Evolutionary conservation across 306 rosid species (phyloP), one percentile per base, ranked within the genome.

Genomic region (Cicer pinnatifidum): DNA sequence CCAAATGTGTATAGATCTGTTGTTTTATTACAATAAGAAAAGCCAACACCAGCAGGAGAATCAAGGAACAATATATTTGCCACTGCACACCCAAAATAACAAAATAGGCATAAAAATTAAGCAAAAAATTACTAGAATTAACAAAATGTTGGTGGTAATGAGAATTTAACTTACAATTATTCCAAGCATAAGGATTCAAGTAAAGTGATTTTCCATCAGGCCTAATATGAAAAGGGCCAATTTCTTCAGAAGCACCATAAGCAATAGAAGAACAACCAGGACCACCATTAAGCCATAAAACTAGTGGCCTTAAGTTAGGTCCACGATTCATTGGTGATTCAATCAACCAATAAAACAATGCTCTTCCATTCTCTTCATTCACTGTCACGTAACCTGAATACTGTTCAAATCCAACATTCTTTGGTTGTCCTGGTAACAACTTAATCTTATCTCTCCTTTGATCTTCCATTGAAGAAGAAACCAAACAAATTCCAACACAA

Each of bases 181-280:
- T 91, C 99, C 99, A 95, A 84, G 99, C 83, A 84, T 90, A 95
- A 38, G 86, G 90, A 82, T 95, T 91, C 84, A 73, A 78, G 89
- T 81, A 95, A 78, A 95, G 97, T 56, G 97, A 81, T 75, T 86
- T 86, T 56, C 97, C 97, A 77, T 87, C 97, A 38, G 97, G 80
- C 73, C 69, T 86, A 77, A 95, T 91, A 17, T 59, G 96, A 69
- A 95, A 92, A 58, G 99, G 97, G 50, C 97, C 97, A 78, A 95
- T 80, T 85, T 95, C 99, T 78, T 95, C 97, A 11, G 97, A 92
- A 59, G 96, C 89, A 40, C 97, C 99, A 67, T 87, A 94, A 75
- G 99, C 99, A 81, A 95, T 85, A 52, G 99, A 95, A 62, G 99
- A 95, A 78, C 99, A 95, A 45, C 99, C 97, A 17, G 99, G 99